Base-by-base conservation (phyloP, 1,139 yeast species). In the Yamadazyma pseudoaaseri region DNA sequence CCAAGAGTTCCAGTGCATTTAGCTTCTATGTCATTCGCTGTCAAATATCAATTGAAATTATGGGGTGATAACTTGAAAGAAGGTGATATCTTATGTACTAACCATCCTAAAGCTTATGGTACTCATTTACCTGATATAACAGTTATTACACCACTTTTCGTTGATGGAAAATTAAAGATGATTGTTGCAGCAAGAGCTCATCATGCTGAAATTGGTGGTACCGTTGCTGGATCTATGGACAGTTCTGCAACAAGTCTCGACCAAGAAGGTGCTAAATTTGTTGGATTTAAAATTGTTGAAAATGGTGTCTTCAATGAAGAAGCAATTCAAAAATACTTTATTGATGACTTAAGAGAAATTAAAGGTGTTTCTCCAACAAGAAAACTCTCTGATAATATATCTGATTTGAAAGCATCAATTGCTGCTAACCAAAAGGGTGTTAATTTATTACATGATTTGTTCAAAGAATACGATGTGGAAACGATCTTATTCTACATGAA, bases 381-480 rank as follows among this genome's bases (percentile, higher is more conserved):
- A 48, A 70, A 78, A 38, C 53, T 79, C 23, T 62, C 67, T 18
- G 86, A 80, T 51, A 76, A 79, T 39, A 52, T 79, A n/a, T 69
- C 81, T 3, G 86, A 79, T 47, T 51, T 79, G 39, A 79, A 79
- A 49, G 86, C 86, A 1, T 84, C 79, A 46, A 71, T 79, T 39
- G 84, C 86, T 2, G 81, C 86, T 12, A 79, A 79, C 49, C 78
- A 76, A 50, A 76, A 75, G 47, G 86, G 86, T 24, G 77, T 79
- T 37, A 60, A 62, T 30, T 58, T 80, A 37, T 58, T 79, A 39
- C 62, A 59, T 13, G 59, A 65, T 17, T 54, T 80, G 29, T 72
- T 79, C 35, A 54, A 54, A 6, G 82, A 76, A 42, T 76, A 70
- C 44, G 71, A 75, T 4, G 55, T 70, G 13, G 62, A 65, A 11